phyloP scores from a whole-genome alignment of 805 yeast species.

The Candida argentea region DNA sequence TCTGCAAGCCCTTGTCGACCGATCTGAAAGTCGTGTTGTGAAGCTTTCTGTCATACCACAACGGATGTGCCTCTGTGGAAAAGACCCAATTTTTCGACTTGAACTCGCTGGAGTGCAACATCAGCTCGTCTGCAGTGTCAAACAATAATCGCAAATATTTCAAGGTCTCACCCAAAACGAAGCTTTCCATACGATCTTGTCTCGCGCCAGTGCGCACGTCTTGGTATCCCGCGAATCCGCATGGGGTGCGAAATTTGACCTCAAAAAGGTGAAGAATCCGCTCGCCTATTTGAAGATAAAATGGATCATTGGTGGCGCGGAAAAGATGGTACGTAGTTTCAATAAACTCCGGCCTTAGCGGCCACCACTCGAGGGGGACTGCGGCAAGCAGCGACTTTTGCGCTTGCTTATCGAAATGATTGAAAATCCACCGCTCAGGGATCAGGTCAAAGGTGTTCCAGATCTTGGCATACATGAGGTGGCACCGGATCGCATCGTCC shows the following conservation, averaged over 20 bases:
- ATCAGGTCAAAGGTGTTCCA: conserved; percentile 76
- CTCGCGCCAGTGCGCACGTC: conserved; percentile 51
- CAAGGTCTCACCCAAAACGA: conserved; percentile 78
- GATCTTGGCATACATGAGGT: conserved; percentile 55
- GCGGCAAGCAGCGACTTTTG: conserved; percentile 14
- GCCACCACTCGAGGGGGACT: conserved; percentile 77
- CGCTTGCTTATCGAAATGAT: conserved; percentile 3
- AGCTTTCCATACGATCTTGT: conserved; percentile 86
- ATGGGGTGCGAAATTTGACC: conserved; percentile 41
- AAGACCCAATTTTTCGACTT: conserved; percentile 43
- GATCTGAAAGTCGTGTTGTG: conserved; percentile 2
- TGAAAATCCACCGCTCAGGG: conserved; percentile 76
- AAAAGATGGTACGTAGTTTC: conserved; percentile 82
- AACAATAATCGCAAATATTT: conserved; percentile 76
- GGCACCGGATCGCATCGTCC: conserved; percentile 50
- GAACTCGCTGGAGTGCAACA: conserved; percentile 25
- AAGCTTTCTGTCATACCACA: conserved; percentile 47
- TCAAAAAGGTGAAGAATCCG: conserved; percentile 48
- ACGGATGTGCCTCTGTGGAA: conserved; percentile 88
- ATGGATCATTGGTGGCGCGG: conserved; percentile 78
- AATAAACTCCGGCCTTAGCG: conserved; percentile 83
- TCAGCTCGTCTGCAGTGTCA: conserved; percentile 47
- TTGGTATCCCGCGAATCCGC: conserved; percentile 77
- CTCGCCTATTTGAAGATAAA: conserved; percentile 68
- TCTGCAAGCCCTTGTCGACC: conserved; percentile 7